A percentile compares a stretch with the other conserved stretches of the same genome.
phyloP scores from a whole-genome alignment of 129 eudicot species.

The Pulicaria dysenterica region DNA sequence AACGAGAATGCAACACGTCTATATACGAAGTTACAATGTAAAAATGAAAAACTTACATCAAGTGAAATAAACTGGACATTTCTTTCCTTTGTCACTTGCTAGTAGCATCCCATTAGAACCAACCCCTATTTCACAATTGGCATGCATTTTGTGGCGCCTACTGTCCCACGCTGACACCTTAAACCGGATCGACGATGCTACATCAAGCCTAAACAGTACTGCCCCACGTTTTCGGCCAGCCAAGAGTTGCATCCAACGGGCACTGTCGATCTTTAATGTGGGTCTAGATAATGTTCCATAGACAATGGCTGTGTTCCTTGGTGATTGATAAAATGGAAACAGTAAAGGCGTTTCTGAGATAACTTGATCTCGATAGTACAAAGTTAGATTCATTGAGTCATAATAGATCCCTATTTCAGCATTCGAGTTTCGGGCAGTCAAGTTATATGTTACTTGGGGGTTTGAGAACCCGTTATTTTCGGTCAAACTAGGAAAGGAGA shows the following conservation, averaged over 20 bases:
- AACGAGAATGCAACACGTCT: neutral
- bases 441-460: slow-evolving; percentile 55
- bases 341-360: slow-evolving; percentile 51
- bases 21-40: neutral
- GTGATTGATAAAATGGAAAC: slow-evolving; percentile 5
- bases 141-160: slow-evolving; percentile 67
- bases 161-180: slow-evolving; percentile 70
- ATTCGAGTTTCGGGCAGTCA: slow-evolving; percentile 67
- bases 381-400: slow-evolving; percentile 45
- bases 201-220: slow-evolving; percentile 53
- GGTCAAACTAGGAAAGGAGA: slow-evolving; percentile 55
- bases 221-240: slow-evolving; percentile 48
- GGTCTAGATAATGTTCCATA: slow-evolving; percentile 55
- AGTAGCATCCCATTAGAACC: slow-evolving; percentile 70
- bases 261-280: slow-evolving; percentile 37
- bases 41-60: slow-evolving; percentile 17
- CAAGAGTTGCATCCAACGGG: slow-evolving; percentile 57
- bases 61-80: slow-evolving; percentile 72
- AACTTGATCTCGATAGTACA: slow-evolving; percentile 48
- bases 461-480: slow-evolving; percentile 45
- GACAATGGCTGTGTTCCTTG: neutral
- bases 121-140: slow-evolving; percentile 60
- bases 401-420: slow-evolving; percentile 63
- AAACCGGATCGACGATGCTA: slow-evolving; percentile 66
- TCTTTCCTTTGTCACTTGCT: slow-evolving; percentile 41